Evolutionary conservation across 371 early-diverging fungal species (phyloP).

Genomic region (Haplosporangium sp.): DNA sequence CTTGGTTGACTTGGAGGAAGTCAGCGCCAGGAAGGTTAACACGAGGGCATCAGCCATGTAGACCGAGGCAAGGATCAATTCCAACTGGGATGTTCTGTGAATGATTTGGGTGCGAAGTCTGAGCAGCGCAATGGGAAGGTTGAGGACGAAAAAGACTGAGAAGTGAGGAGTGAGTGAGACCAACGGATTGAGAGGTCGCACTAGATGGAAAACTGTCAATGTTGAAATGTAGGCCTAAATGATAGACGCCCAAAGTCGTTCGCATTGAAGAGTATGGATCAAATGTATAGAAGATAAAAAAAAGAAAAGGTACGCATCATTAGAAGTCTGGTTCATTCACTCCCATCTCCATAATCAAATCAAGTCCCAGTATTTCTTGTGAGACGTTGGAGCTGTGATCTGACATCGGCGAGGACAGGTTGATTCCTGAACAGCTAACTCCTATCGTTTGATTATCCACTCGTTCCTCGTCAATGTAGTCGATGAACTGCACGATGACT

Average conservation of each 20-base stretch:
- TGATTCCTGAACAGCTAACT: neutral
- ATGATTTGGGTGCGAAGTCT: slow-evolving; percentile 62
- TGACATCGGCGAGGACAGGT: too few species aligned
- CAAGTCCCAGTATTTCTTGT: too few species aligned
- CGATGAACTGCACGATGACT: neutral
- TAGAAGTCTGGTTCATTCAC: too few species aligned
- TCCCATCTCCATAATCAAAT: too few species aligned
- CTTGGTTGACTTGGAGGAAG: slow-evolving; percentile 60
- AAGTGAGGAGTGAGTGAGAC: slow-evolving; percentile 67
- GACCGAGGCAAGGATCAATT: slow-evolving; percentile 54
- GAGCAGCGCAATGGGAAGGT: slow-evolving; percentile 58
- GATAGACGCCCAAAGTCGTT: neutral
- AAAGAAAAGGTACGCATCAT: neutral
- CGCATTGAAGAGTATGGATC: too few species aligned
- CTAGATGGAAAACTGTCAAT: slow-evolving; percentile 60
- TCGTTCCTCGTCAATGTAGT: neutral
- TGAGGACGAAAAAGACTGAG: slow-evolving; percentile 60
- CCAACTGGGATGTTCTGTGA: slow-evolving; percentile 55
- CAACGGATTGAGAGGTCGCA: slow-evolving; percentile 60
- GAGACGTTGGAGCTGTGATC: too few species aligned
- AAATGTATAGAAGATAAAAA: neutral
- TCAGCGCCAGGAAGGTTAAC: slow-evolving; percentile 58
- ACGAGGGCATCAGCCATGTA: slow-evolving; percentile 58
- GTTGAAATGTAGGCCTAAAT: slow-evolving; percentile 63
- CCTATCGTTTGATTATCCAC: too few species aligned